A percentile compares a stretch with the other conserved stretches of the same genome.
phyloP scores from a whole-genome alignment of 2,329 filamentous ascomycete genomes.

The Cercospora sp. region DNA sequence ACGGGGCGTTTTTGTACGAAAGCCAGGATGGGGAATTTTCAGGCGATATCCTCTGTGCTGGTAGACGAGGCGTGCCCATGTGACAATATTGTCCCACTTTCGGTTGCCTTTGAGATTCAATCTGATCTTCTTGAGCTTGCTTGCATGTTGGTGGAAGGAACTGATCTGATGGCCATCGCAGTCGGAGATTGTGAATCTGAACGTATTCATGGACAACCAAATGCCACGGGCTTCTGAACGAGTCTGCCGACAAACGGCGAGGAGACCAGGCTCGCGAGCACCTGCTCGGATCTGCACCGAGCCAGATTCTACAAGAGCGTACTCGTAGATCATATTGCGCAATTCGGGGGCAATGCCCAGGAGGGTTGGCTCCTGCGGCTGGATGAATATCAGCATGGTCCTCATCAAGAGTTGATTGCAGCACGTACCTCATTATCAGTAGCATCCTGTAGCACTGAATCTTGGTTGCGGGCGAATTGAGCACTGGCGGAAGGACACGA shows the following conservation, averaged over 20 bases:
- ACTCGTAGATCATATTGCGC: neutral
- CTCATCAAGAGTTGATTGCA: neutral
- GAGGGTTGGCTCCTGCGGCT: neutral
- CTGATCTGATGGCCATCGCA: neutral
- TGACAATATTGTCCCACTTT: neutral
- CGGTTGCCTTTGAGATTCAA: no score
- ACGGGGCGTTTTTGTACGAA: no score
- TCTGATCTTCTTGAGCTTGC: no score
- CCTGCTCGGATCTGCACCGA: neutral
- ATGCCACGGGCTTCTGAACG: neutral
- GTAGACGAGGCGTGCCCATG: neutral
- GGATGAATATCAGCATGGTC: neutral
- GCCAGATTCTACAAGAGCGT: neutral
- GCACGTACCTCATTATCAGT: neutral
- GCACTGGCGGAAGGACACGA: neutral
- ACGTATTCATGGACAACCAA: neutral
- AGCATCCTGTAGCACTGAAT: neutral
- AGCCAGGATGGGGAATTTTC: no score
- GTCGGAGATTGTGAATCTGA: neutral
- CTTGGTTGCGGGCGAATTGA: neutral
- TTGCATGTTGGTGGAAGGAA: neutral
- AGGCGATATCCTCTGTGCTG: neutral
- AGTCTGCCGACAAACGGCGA: neutral
- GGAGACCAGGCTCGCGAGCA: neutral
- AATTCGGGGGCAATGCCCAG: neutral